These are phyloP conservation scores for Diplogelasinospora grovesii DNA, from an alignment of 495 filamentous ascomycete species.

Conservation along the genomic window DNA sequence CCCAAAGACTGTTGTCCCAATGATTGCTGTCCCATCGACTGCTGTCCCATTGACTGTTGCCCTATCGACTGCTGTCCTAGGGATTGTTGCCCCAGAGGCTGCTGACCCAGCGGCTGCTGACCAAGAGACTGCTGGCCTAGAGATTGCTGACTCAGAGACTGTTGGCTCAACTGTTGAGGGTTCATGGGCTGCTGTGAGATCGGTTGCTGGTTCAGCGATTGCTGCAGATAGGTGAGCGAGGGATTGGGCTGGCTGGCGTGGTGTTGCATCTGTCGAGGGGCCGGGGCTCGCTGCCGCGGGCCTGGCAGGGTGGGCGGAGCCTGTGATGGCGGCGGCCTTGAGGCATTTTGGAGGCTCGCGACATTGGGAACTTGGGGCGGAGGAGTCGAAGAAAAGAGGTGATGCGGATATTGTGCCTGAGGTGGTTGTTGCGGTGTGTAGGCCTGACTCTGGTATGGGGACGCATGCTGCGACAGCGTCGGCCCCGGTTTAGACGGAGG, in stretches of 20 bases:
- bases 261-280: slow-evolving; percentile 28
- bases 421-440: slow-evolving; percentile 28
- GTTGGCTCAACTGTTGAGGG: slow-evolving; percentile 16
- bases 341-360: slow-evolving; percentile 32
- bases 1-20: slow-evolving; percentile 13
- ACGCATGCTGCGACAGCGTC: slow-evolving; percentile 35
- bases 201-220: slow-evolving; percentile 25
- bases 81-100: slow-evolving; percentile 13
- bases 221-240: slow-evolving; percentile 27
- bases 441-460: slow-evolving; percentile 30
- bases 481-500: slow-evolving; percentile 38
- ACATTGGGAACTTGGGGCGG: slow-evolving; percentile 31
- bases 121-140: slow-evolving; percentile 12
- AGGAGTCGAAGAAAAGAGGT: slow-evolving; percentile 30
- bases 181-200: slow-evolving; percentile 16
- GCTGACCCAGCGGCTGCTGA: slow-evolving; percentile 16
- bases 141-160: slow-evolving; percentile 15
- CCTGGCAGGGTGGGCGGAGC: slow-evolving; percentile 29
- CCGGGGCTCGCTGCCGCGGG: slow-evolving; percentile 29
- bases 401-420: slow-evolving; percentile 22
- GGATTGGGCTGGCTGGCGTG: slow-evolving; percentile 15
- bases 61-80: slow-evolving; percentile 13
- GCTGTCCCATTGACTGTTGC: slow-evolving; percentile 21
- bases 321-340: slow-evolving; percentile 29
- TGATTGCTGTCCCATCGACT: slow-evolving; percentile 14